Conservation (phyloP, 495 filamentous ascomycete genomes). For the Penicillium atrosanguineum region DNA sequence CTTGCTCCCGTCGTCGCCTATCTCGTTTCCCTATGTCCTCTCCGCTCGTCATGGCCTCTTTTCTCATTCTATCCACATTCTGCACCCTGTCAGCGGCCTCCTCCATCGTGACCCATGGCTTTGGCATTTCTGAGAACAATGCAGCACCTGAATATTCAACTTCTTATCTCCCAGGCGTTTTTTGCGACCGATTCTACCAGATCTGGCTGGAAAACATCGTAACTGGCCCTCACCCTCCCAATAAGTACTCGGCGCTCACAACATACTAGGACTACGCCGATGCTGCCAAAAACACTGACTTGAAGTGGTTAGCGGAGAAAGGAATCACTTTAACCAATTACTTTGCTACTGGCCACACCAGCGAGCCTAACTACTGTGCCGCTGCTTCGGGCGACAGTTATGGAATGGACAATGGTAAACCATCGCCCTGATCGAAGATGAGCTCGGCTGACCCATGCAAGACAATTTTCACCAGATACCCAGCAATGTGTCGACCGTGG, state of each 20-base stretch:
- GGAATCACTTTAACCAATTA: not conserved
- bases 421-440: not conserved
- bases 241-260: no score
- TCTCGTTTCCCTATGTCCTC: no score
- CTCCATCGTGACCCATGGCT: no score
- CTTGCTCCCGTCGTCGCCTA: no score
- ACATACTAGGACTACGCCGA: not conserved
- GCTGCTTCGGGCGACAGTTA: not conserved
- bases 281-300: not conserved
- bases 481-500: not conserved
- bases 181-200: not conserved
- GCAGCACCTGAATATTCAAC: no score
- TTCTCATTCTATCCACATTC: no score
- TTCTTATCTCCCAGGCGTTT: no score
- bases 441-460: not conserved
- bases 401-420: not conserved
- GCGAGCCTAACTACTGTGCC: not conserved
- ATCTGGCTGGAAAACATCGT: not conserved
- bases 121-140: no score
- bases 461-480: not conserved
- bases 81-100: no score
- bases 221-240: not conserved
- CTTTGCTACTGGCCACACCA: not conserved
- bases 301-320: not conserved
- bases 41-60: no score